Evolutionary conservation across 164 flowering plant species (phyloP).

Genomic region (Annona cherimola): DNA sequence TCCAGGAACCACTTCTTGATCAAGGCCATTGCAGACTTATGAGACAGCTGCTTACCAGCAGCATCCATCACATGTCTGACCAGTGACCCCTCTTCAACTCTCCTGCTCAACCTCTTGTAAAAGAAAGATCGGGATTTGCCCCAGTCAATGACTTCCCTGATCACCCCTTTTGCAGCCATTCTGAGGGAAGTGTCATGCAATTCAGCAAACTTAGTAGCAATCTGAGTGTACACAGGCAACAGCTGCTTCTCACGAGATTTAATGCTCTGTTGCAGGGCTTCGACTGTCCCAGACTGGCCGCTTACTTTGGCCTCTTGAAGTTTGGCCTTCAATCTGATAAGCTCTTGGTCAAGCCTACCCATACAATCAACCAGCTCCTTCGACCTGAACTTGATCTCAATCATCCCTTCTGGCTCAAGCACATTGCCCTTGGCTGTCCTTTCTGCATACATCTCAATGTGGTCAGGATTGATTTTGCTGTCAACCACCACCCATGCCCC

Average conservation of each 20-base stretch:
- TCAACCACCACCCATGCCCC: slow-evolving; percentile 99
- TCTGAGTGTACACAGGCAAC: slow-evolving; percentile 85
- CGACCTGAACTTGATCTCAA: slow-evolving; percentile 87
- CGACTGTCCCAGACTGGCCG: slow-evolving; percentile 20
- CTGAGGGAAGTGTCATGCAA: slow-evolving; percentile 93
- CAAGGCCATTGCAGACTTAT: slow-evolving; percentile 54
- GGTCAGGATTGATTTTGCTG: slow-evolving; percentile 83
- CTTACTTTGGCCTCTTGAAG: slow-evolving; percentile 51
- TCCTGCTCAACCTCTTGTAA: slow-evolving; percentile 66
- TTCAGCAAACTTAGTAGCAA: slow-evolving; percentile 94
- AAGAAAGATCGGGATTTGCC: slow-evolving; percentile 64
- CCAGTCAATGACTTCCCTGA: slow-evolving; percentile 82
- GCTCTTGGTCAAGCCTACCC: slow-evolving; percentile 81
- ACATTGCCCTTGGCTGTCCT: slow-evolving; percentile 90
- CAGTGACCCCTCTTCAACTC: slow-evolving; percentile 64
- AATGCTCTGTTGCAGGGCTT: slow-evolving; percentile 59
- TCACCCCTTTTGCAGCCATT: slow-evolving; percentile 96
- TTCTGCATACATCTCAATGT: slow-evolving; percentile 97
- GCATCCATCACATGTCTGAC: slow-evolving; percentile 59
- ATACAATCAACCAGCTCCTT: slow-evolving; percentile 83
- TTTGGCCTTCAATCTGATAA: slow-evolving; percentile 53
- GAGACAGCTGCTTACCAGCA: slow-evolving; percentile 66
- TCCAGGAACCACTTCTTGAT: slow-evolving; percentile 69
- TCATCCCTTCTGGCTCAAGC: slow-evolving; percentile 98
- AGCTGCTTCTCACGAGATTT: slow-evolving; percentile 82